Percentiles rank a stretch among this genome's conserved stretches.
These are phyloP conservation scores for Whalleya microplaca DNA, from an alignment of 2,329 filamentous ascomycete species.

Conservation along the genomic window DNA sequence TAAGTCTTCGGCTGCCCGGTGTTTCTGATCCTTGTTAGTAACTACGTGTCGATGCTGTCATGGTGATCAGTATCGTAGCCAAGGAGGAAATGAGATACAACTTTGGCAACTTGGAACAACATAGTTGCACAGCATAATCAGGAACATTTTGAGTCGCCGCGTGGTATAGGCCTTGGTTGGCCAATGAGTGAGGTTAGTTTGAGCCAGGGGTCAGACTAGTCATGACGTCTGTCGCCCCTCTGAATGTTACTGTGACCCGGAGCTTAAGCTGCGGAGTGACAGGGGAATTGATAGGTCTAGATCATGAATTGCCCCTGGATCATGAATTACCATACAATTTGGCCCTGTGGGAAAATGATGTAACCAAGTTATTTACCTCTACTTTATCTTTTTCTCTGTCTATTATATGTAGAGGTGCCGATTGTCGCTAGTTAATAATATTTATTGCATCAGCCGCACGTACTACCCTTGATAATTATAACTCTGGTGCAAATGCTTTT, in stretches of 20 bases:
- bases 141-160: no score
- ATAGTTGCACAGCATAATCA: no score
- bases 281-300: not conserved
- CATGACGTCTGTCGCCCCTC: slow-evolving; percentile 33
- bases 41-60: slow-evolving; percentile 27
- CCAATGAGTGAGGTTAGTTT: not conserved
- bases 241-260: slow-evolving; percentile 12
- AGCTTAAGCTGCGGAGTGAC: not conserved
- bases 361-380: not conserved
- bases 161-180: slow-evolving; percentile 28
- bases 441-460: not conserved
- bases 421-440: not conserved
- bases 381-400: not conserved
- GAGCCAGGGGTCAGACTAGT: slow-evolving; percentile 23
- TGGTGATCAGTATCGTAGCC: slow-evolving; percentile 15
- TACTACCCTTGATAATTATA: not conserved
- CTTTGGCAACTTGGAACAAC: no score
- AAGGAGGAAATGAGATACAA: slow-evolving; percentile 13
- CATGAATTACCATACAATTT: not conserved
- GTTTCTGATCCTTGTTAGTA: slow-evolving; percentile 12
- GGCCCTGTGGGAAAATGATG: slow-evolving; percentile 8
- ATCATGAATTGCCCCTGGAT: not conserved
- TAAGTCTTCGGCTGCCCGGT: not conserved
- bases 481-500: slow-evolving; percentile 1
- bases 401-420: not conserved